Evolutionary conservation across 1,284 basidiomycete genomes (phyloP).

Genomic region (Cystobasidiaceae sp.): DNA sequence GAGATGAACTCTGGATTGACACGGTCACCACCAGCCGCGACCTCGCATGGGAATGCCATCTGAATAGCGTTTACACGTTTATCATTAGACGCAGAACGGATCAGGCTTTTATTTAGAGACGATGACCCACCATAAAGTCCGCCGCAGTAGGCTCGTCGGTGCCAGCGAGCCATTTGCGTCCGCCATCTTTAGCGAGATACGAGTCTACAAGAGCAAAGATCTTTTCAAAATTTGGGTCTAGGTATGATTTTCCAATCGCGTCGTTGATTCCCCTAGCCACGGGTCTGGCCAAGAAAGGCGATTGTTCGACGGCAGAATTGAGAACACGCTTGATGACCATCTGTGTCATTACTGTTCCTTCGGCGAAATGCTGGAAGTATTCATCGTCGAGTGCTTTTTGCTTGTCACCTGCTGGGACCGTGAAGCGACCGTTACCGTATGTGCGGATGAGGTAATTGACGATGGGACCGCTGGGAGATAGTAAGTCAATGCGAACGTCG

Average conservation of each 20-base stretch:
- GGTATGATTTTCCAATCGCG: not conserved
- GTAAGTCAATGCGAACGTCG: no score
- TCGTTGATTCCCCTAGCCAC: not conserved
- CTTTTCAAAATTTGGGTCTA: slow-evolving; percentile 19
- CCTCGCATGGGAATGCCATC: slow-evolving; percentile 27
- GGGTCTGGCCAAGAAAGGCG: slow-evolving; percentile 25
- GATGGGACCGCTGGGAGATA: slow-evolving; percentile 36
- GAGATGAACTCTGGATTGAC: slow-evolving; percentile 15
- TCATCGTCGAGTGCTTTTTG: slow-evolving; percentile 16
- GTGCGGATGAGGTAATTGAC: slow-evolving; percentile 38
- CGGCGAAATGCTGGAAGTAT: slow-evolving; percentile 31
- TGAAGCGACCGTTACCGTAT: slow-evolving; percentile 34
- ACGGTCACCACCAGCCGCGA: not conserved
- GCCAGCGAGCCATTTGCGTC: slow-evolving; percentile 34
- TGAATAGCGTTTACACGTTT: no score
- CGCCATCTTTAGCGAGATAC: slow-evolving; percentile 24
- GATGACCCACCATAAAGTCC: slow-evolving; percentile 15
- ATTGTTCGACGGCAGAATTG: slow-evolving; percentile 3
- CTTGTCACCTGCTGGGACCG: not conserved
- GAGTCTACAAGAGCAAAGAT: slow-evolving; percentile 12
- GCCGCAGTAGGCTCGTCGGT: slow-evolving; percentile 31
- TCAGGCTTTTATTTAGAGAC: not conserved
- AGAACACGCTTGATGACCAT: slow-evolving; percentile 27
- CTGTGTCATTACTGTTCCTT: slow-evolving; percentile 23
- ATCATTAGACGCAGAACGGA: not conserved